These are phyloP conservation scores for Lyophyllum decastes DNA, from an alignment of 768 basidiomycete species.

Conservation along the genomic window DNA sequence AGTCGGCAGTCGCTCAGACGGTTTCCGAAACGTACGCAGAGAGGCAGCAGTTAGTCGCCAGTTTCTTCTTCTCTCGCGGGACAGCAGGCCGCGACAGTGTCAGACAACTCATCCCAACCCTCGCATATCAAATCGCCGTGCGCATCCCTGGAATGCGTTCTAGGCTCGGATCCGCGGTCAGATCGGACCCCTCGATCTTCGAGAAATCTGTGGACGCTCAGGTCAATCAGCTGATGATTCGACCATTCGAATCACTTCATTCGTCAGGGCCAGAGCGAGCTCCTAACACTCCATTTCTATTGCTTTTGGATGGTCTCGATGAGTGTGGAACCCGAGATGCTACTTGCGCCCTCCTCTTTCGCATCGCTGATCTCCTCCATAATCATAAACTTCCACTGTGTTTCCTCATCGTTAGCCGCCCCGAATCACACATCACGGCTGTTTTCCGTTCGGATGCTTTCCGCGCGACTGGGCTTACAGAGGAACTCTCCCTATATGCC, in stretches of 20 bases:
- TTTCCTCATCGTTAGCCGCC: slow-evolving; percentile 13
- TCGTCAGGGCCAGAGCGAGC: background rate
- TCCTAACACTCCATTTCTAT: background rate
- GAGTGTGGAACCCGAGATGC: slow-evolving; percentile 10
- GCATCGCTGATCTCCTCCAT: background rate
- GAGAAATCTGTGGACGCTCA: slow-evolving; percentile 2
- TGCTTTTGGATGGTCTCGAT: slow-evolving; percentile 17
- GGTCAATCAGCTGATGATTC: slow-evolving; percentile 4
- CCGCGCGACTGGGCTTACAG: no score
- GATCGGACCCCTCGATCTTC: slow-evolving; percentile 8
- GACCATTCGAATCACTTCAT: background rate
- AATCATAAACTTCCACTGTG: background rate
- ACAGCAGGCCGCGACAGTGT: slow-evolving; percentile 20
- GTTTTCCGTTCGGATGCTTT: no score
- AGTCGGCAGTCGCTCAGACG: background rate
- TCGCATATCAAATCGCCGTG: slow-evolving; percentile 23
- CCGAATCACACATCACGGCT: slow-evolving; percentile 11
- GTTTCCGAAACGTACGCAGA: slow-evolving; percentile 16
- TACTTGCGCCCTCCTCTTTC: background rate
- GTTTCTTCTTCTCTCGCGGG: slow-evolving; percentile 34
- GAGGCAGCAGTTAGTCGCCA: slow-evolving; percentile 21
- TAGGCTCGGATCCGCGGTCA: background rate
- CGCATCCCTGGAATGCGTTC: background rate
- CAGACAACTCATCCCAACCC: slow-evolving; percentile 22
- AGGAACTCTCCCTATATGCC: no score